Conservation (phyloP, 1,284 basidiomycete genomes). For the Leccinum pallidistipes region DNA sequence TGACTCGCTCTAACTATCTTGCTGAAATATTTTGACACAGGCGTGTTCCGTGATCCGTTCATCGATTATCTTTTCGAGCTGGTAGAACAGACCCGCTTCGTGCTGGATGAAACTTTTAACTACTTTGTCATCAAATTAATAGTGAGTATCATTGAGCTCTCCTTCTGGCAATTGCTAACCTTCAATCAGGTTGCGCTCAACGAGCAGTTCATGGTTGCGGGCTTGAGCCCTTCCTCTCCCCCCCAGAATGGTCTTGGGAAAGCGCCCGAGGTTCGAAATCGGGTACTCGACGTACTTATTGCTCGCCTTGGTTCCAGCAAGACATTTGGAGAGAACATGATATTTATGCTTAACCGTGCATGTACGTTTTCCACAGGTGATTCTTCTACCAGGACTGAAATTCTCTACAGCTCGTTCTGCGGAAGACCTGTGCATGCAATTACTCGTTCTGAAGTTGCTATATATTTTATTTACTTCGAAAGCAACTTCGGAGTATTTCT, state of each 20-base stretch:
- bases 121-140: conserved; percentile 93
- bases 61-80: conserved; percentile 92
- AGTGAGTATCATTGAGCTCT: conserved; percentile 46
- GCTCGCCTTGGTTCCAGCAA: conserved; percentile 81
- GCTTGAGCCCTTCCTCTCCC: conserved; percentile 34
- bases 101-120: conserved; percentile 90
- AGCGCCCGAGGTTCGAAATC: conserved; percentile 55
- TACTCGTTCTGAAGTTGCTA: conserved; percentile 92
- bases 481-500: conserved; percentile 95
- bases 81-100: conserved; percentile 87
- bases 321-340: conserved; percentile 97
- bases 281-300: conserved; percentile 83
- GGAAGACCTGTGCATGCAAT: conserved; percentile 93
- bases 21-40: conserved; percentile 39
- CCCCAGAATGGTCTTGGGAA: conserved; percentile 24
- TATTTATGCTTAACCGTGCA: conserved; percentile 97
- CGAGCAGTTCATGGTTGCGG: conserved; percentile 97
- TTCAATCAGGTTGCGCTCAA: conserved; percentile 79
- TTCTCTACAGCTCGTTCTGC: conserved; percentile 65
- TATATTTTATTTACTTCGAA: conserved; percentile 95
- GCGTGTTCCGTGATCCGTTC: conserved; percentile 79
- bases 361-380: conserved; percentile 49
- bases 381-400: conserved; percentile 5
- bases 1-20: neutral
- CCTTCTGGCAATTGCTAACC: conserved; percentile 2